Evolutionary conservation across 495 filamentous ascomycete species (phyloP).

Genomic region (Hypomontagnella monticulosa): DNA sequence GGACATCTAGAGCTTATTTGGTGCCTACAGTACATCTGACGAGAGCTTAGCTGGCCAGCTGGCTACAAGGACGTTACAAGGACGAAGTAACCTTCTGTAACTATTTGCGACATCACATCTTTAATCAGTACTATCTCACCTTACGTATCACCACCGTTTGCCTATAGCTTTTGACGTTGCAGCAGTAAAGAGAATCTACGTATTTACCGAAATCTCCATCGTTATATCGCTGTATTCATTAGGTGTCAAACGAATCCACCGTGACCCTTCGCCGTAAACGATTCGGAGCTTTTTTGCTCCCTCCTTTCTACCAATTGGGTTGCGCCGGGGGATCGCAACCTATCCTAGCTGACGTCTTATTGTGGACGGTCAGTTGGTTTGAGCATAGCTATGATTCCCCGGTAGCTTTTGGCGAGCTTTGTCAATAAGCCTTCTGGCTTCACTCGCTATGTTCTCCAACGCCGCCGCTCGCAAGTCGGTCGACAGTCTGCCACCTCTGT

Average conservation of each 20-base stretch:
- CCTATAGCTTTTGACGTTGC: too few relatives aligned
- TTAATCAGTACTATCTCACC: neutral
- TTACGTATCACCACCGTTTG: too few relatives aligned
- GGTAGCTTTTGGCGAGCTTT: slow-evolving; percentile 46
- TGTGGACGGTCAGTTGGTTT: slow-evolving; percentile 23
- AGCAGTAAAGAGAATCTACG: too few relatives aligned
- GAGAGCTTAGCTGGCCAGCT: slow-evolving; percentile 15
- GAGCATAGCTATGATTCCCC: slow-evolving; percentile 46
- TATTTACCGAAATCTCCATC: too few relatives aligned
- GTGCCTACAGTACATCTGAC: neutral
- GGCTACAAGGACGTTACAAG: slow-evolving; percentile 10
- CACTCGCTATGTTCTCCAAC: slow-evolving; percentile 67
- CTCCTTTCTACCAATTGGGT: slow-evolving; percentile 13
- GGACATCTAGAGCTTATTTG: neutral
- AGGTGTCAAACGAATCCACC: neutral
- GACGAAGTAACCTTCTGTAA: neutral
- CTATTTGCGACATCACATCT: slow-evolving; percentile 5
- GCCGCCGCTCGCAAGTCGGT: slow-evolving; percentile 73
- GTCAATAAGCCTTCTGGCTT: slow-evolving; percentile 43
- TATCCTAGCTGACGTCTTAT: slow-evolving; percentile 22
- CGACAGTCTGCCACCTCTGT: slow-evolving; percentile 68
- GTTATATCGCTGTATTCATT: neutral
- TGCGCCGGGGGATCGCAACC: slow-evolving; percentile 23
- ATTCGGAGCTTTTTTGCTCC: slow-evolving; percentile 6
- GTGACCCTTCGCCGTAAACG: slow-evolving; percentile 1